phyloP scores from a whole-genome alignment of 257 asterid species.

The Nicotiana otophora region DNA sequence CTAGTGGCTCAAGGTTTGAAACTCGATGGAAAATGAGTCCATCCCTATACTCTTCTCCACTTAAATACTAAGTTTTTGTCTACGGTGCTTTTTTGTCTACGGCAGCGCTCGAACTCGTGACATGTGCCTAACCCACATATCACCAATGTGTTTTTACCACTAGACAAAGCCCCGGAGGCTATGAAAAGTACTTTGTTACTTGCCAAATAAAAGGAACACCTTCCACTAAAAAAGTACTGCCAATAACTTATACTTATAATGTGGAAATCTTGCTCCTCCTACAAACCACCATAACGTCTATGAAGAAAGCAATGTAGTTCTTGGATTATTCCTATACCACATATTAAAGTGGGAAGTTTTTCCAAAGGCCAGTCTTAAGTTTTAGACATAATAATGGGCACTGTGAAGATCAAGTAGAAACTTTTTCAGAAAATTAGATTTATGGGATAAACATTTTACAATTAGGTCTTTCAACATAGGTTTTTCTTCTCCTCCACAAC shows the following conservation, averaged over 20 bases:
- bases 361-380: not conserved
- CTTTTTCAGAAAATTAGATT: not conserved
- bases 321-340: not conserved
- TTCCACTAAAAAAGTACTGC: not conserved
- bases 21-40: not conserved
- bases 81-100: not conserved
- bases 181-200: not conserved
- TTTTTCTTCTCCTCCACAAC: too few species aligned
- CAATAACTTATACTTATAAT: not conserved
- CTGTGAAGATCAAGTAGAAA: not conserved
- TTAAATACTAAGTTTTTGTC: not conserved
- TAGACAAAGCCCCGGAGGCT: not conserved
- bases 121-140: too few species aligned
- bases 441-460: not conserved
- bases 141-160: too few species aligned
- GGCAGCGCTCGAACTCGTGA: too few species aligned
- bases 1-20: too few species aligned
- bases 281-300: not conserved
- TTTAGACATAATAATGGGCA: not conserved
- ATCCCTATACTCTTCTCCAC: not conserved
- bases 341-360: not conserved
- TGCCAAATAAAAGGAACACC: not conserved
- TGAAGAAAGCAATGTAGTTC: not conserved
- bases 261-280: not conserved
- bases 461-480: not conserved